Base-by-base conservation (phyloP, 495 filamentous ascomycete genomes). In the Xylaria castorea region DNA sequence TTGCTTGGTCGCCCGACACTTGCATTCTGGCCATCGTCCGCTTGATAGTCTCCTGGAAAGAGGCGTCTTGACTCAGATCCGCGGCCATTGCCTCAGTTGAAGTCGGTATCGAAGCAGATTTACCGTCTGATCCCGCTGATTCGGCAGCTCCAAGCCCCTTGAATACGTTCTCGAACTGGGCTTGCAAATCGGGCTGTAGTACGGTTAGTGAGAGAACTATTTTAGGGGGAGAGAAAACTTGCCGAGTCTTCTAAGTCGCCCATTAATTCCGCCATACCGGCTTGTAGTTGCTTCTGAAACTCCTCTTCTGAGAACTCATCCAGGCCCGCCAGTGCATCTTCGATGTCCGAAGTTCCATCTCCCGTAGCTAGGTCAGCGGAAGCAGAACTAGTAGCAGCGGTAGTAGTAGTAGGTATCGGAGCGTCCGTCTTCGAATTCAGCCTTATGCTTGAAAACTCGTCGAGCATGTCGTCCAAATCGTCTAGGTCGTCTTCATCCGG, bases 21-120 rank as follows among this genome's bases (percentile, higher is more conserved):
- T 96, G 92, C 93, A 99, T 97, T 42, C 96, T 92, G 81, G 97
- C 92, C 90, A 98, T 97, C 0, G 95, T 97, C 67, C 88, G 89
- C 60, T 90, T 88, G 76, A 99, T 98, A 5, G 93, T 95, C 69
- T 96, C 93, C 79, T 95, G 94, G 81, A 99, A 99, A 18, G 88
- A 88, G 16, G 91, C 89, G 66, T 90, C 88, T 62, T 82, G 79
- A 46, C 78, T 75, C n/a, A 75, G 62, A 38, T 78, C 78, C 25
- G 73, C 72, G 0, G 75, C 71, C 22, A 71, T 68, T 20, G 73
- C 81, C 11, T 76, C 74, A 9, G 79, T 74, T 38, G 78, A 64
- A 27, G 74, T 75, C 53, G 78, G 78, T 11, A 58, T 68, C 50
- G 69, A 80, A 68, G 79, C 68, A 11, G 78, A 32, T 51, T 40